A percentile compares a stretch with the other conserved stretches of the same genome.
Conservation (phyloP, 106 monocot genomes). For the Hemerocallis citrina region DNA sequence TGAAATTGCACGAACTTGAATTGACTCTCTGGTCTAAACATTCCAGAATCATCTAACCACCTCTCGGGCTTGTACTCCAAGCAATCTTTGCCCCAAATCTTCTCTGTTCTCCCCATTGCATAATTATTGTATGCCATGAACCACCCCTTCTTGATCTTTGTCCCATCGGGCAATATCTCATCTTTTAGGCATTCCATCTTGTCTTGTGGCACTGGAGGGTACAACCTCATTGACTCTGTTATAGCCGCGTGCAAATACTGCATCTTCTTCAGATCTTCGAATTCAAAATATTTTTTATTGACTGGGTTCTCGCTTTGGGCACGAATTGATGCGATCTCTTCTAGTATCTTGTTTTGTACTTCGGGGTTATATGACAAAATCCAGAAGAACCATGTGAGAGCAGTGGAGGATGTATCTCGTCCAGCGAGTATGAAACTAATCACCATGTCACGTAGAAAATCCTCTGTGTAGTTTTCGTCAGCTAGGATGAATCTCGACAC, state of each 20-base stretch:
- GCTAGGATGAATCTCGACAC: conserved; percentile 25
- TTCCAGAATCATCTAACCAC: conserved; percentile 27
- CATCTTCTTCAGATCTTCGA: conserved; percentile 39
- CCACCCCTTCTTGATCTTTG: conserved; percentile 32
- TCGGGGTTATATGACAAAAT: conserved; percentile 28
- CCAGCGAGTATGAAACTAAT: conserved; percentile 72
- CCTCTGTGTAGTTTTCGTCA: conserved; percentile 13
- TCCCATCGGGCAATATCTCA: conserved; percentile 57
- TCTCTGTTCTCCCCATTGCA: conserved; percentile 67
- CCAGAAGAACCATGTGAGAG: conserved; percentile 75
- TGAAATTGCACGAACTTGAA: conserved; percentile 59
- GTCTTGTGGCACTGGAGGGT: conserved; percentile 70
- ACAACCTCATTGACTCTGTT: conserved; percentile 64
- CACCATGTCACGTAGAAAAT: conserved; percentile 48
- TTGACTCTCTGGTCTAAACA: conserved; percentile 22
- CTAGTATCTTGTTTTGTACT: conserved; percentile 16
- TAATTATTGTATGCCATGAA: conserved; percentile 61
- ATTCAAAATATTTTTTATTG: conserved; percentile 2
- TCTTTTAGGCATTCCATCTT: conserved; percentile 36
- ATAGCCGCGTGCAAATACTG: conserved; percentile 38
- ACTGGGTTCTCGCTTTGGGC: neutral
- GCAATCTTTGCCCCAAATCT: conserved; percentile 44
- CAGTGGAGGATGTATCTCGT: conserved; percentile 55
- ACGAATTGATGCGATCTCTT: conserved; percentile 11
- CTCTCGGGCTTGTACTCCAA: conserved; percentile 28